Percentiles rank a stretch among this genome's conserved stretches.
Conservation (phyloP, 345 rosid genomes). For the Euphorbia tirucalli region DNA sequence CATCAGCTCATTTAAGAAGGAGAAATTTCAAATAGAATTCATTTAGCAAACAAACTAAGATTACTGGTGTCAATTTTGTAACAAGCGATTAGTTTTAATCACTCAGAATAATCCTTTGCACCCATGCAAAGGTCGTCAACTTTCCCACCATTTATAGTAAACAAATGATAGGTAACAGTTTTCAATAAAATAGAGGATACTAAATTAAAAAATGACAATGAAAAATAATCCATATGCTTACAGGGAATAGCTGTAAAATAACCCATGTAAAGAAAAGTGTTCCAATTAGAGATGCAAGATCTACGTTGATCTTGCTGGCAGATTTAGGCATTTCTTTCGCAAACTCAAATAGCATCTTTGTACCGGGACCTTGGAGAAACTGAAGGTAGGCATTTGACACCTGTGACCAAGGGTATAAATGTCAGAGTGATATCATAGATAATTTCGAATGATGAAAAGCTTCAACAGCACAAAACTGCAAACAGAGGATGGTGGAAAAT, state of each 20-base stretch:
- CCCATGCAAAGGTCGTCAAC: background rate
- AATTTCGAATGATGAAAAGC: background rate
- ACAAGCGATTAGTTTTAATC: background rate
- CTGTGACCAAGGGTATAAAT: constrained; percentile 35
- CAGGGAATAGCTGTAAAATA: constrained; percentile 78
- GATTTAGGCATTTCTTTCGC: constrained; percentile 83
- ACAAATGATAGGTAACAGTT: background rate
- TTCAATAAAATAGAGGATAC: background rate
- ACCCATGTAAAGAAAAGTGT: constrained; percentile 85
- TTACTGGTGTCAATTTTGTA: background rate
- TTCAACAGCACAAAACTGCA: background rate
- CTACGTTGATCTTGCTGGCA: constrained; percentile 43
- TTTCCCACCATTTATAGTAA: background rate
- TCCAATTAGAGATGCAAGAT: constrained; percentile 74
- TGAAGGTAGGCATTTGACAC: constrained; percentile 81
- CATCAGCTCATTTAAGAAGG: background rate
- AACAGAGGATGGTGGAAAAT: background rate
- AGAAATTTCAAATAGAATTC: background rate
- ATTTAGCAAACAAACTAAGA: background rate
- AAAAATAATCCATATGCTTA: constrained; percentile 43
- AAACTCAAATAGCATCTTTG: constrained; percentile 55
- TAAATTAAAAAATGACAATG: background rate
- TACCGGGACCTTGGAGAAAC: constrained; percentile 41
- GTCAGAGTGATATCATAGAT: constrained; percentile 3
- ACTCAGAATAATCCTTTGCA: background rate